Percentiles rank a stretch among this genome's conserved stretches.
Evolutionary conservation across 2,329 filamentous ascomycete genomes (phyloP).

Genomic region (Fusarium floridanum): DNA sequence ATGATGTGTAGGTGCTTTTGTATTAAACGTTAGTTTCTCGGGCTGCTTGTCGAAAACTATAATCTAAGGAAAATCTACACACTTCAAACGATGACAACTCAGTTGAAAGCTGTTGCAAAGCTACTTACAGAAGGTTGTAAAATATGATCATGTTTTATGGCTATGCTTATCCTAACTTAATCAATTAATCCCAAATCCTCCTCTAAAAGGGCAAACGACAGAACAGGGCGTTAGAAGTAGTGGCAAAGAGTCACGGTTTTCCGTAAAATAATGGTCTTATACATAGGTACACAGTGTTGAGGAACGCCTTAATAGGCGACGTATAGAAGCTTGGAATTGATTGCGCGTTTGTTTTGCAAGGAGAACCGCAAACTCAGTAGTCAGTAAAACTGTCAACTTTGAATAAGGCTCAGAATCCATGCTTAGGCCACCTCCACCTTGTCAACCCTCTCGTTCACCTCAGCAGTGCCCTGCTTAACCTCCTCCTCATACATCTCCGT

Average conservation of each 20-base stretch:
- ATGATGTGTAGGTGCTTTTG: neutral
- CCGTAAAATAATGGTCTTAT: neutral
- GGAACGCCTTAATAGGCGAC: neutral
- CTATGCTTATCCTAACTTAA: neutral
- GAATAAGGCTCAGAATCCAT: neutral
- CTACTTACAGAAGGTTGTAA: neutral
- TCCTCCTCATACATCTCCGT: conserved; percentile 1
- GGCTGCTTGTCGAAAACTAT: neutral
- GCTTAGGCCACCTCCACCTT: neutral
- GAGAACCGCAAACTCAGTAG: fast-evolving
- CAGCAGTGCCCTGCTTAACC: neutral
- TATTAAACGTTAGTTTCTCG: neutral
- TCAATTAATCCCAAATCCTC: neutral
- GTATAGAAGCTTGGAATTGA: neutral
- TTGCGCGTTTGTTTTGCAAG: neutral
- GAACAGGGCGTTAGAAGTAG: neutral
- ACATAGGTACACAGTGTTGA: neutral
- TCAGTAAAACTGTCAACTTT: neutral
- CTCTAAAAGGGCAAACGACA: neutral
- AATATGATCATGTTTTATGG: neutral
- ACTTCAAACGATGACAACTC: neutral
- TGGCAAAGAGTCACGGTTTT: neutral
- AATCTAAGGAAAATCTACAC: neutral
- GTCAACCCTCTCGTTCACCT: neutral
- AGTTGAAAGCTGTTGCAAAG: neutral